phyloP scores from a whole-genome alignment of 192 early-diverging fungal species.

The Cetraspora pellucida region DNA sequence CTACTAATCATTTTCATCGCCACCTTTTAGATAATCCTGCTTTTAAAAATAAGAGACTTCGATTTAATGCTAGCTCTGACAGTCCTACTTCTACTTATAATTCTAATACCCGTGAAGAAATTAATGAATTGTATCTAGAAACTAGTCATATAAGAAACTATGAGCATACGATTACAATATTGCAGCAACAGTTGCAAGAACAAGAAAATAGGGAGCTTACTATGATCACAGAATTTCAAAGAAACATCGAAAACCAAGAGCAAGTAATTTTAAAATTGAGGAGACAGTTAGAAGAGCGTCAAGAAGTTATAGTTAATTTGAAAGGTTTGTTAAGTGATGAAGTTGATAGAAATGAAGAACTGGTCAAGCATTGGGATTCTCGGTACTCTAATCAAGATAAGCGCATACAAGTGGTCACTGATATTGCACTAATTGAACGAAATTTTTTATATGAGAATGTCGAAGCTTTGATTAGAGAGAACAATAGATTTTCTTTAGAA shows the following conservation, averaged over 20 bases:
- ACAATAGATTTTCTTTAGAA: too few relatives aligned
- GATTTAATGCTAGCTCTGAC: neutral
- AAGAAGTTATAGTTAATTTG: neutral
- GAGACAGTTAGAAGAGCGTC: neutral
- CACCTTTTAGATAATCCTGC: neutral
- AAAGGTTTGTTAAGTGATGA: neutral
- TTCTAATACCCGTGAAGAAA: too few relatives aligned
- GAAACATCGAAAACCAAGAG: too few relatives aligned
- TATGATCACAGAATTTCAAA: too few relatives aligned
- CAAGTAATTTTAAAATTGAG: too few relatives aligned
- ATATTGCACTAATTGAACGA: slow-evolving; percentile 12
- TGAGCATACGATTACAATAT: too few relatives aligned
- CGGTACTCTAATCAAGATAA: slow-evolving; percentile 5
- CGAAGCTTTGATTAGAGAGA: slow-evolving; percentile 9
- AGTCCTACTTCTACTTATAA: neutral
- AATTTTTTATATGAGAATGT: neutral
- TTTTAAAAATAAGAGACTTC: neutral
- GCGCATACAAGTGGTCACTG: neutral
- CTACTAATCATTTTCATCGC: neutral
- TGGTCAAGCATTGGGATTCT: neutral
- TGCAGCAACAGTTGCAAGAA: too few relatives aligned
- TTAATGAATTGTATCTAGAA: too few relatives aligned
- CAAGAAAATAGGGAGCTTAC: too few relatives aligned
- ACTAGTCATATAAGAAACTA: neutral
- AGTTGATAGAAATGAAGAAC: neutral